phyloP scores from a whole-genome alignment of 163 green algal species.

The Chlorella variabilis region DNA sequence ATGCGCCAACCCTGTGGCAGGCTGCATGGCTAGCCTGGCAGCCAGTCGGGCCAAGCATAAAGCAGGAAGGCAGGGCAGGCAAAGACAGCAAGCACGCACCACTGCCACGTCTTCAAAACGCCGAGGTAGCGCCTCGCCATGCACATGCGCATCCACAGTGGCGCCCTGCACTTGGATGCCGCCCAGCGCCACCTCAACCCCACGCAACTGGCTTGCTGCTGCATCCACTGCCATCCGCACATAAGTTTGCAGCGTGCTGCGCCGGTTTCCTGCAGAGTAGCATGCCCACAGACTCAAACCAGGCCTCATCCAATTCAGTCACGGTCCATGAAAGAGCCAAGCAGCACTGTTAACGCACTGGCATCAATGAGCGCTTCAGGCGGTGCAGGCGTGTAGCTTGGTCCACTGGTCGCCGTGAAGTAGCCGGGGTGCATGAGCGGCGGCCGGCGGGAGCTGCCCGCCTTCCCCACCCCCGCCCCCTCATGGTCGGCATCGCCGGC shows the following conservation, averaged over 20 bases:
- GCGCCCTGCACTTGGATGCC: conserved; percentile 16
- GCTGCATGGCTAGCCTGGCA: too few relatives aligned
- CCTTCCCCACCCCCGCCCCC: too few relatives aligned
- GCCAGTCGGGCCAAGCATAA: too few relatives aligned
- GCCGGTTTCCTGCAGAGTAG: background rate
- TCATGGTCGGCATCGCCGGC: background rate
- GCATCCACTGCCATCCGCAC: conserved; percentile 8
- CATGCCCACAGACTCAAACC: background rate
- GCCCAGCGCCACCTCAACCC: conserved; percentile 23
- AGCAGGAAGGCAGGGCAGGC: background rate
- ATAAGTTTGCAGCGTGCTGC: conserved; percentile 18
- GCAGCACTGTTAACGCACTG: conserved; percentile 1
- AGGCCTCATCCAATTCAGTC: background rate
- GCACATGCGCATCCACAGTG: conserved; percentile 37
- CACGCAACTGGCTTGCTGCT: background rate
- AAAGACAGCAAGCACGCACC: background rate
- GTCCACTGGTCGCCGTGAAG: conserved; percentile 9
- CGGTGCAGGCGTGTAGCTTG: conserved; percentile 45
- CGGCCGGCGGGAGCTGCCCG: background rate
- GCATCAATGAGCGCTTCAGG: conserved; percentile 43
- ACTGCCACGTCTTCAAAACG: conserved; percentile 34
- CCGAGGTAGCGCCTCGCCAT: conserved; percentile 39
- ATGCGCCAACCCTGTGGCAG: background rate
- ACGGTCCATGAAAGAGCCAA: background rate
- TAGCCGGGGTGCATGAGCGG: conserved; percentile 34